phyloP scores from a whole-genome alignment of 257 asterid species.

The Linaria vulgaris region DNA sequence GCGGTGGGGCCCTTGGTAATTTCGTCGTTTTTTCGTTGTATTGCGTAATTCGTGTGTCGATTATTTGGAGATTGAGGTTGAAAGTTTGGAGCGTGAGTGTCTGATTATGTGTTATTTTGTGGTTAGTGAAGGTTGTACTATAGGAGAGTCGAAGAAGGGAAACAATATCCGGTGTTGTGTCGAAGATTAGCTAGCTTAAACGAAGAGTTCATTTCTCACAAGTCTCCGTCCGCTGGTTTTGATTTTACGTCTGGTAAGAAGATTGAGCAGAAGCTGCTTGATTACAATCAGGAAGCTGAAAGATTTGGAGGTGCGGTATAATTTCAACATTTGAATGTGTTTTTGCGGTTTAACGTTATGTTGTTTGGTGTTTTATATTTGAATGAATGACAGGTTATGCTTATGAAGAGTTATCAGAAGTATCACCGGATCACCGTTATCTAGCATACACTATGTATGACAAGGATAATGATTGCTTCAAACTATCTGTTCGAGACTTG shows the following conservation, averaged over 20 bases:
- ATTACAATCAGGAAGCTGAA: slow-evolving; percentile 94
- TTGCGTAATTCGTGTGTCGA: too few relatives aligned
- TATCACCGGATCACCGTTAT: slow-evolving; percentile 93
- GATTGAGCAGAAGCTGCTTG: slow-evolving; percentile 89
- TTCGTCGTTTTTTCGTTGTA: too few relatives aligned
- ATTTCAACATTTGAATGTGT: neutral
- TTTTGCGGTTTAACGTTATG: slow-evolving; percentile 12
- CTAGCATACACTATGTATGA: slow-evolving; percentile 95
- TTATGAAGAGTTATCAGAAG: slow-evolving; percentile 82
- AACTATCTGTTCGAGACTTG: slow-evolving; percentile 75
- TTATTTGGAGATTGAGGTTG: too few relatives aligned
- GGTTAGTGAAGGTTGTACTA: slow-evolving; percentile 73
- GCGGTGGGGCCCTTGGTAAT: slow-evolving; percentile 89
- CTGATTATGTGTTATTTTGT: slow-evolving; percentile 23
- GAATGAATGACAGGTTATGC: slow-evolving; percentile 62
- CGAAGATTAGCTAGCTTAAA: slow-evolving; percentile 79
- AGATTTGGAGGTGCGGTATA: slow-evolving; percentile 65
- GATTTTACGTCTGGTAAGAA: slow-evolving; percentile 87
- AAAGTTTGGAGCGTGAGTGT: neutral
- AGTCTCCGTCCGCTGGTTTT: slow-evolving; percentile 90
- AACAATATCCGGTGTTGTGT: slow-evolving; percentile 80
- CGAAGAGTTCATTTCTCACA: slow-evolving; percentile 78
- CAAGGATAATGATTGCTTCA: slow-evolving; percentile 77
- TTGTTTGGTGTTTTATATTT: slow-evolving; percentile 12
- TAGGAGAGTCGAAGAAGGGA: slow-evolving; percentile 91